Evolutionary conservation across 345 rosid genomes (phyloP).

Genomic region (Linum trigynum): DNA sequence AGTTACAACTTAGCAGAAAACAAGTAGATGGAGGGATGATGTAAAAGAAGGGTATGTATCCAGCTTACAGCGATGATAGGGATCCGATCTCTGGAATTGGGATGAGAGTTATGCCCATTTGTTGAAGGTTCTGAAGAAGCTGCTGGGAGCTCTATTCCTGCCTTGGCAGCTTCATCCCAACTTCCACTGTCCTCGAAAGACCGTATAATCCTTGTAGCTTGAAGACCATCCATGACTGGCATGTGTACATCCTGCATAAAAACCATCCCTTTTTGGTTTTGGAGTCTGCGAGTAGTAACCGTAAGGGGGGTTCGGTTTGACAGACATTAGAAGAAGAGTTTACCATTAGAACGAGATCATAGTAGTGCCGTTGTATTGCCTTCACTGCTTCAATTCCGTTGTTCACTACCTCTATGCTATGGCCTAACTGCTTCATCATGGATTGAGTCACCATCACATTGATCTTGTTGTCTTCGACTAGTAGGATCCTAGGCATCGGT

Average conservation of each 20-base stretch:
- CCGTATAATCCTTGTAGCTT: conserved; percentile 88
- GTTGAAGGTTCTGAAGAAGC: conserved; percentile 18
- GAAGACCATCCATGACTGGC: conserved; percentile 89
- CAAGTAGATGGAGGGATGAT: too few relatives aligned
- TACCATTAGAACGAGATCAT: conserved; percentile 83
- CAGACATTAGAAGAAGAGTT: conserved; percentile 4
- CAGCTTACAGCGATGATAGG: conserved; percentile 80
- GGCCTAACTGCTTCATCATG: conserved; percentile 87
- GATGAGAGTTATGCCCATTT: conserved; percentile 8
- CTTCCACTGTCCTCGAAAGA: conserved; percentile 72
- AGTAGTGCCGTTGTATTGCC: conserved; percentile 41
- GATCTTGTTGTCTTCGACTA: conserved; percentile 92
- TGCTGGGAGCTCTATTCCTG: conserved; percentile 46
- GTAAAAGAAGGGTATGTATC: background rate
- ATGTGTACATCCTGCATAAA: conserved; percentile 78
- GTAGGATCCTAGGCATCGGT: conserved; percentile 69
- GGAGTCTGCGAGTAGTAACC: background rate
- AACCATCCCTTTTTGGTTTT: background rate
- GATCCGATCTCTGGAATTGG: conserved; percentile 27
- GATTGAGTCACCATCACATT: conserved; percentile 74
- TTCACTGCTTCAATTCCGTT: conserved; percentile 79
- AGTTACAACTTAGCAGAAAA: too few relatives aligned
- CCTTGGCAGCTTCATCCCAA: conserved; percentile 69
- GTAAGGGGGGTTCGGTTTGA: background rate
- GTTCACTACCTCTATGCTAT: conserved; percentile 61